Conservation (phyloP, 208 protist genomes). For the Acanthamoeba triangularis region DNA sequence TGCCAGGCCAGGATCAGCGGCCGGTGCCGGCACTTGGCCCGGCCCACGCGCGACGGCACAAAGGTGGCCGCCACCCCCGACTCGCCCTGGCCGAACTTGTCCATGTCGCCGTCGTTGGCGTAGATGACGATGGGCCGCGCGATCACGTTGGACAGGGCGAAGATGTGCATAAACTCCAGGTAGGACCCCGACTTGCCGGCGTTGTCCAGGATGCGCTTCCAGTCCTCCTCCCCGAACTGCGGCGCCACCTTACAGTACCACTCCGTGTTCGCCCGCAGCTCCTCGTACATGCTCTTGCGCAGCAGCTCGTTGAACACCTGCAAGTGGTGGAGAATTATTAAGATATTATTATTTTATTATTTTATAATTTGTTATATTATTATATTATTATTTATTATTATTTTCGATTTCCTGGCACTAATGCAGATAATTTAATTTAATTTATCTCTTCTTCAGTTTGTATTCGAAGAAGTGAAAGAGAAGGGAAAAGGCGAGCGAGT, state of each 20-base stretch:
- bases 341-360: background rate
- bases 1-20: constrained; percentile 59
- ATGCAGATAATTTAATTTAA: too few relatives aligned
- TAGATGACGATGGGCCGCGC: constrained; percentile 77
- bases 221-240: constrained; percentile 54
- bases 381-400: too few relatives aligned
- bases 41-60: constrained; percentile 31
- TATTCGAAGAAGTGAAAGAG: background rate
- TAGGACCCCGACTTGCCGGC: constrained; percentile 31
- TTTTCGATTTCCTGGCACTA: too few relatives aligned
- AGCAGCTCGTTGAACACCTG: constrained; percentile 68
- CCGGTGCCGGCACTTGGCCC: background rate
- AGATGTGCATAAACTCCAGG: constrained; percentile 78
- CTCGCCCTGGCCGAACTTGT: constrained; percentile 65
- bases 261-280: constrained; percentile 19
- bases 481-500: background rate
- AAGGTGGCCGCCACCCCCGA: constrained; percentile 68
- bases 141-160: constrained; percentile 77
- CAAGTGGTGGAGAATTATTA: background rate
- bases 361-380: background rate
- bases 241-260: constrained; percentile 42
- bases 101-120: constrained; percentile 73
- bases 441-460: background rate
- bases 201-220: constrained; percentile 67
- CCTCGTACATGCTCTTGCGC: constrained; percentile 53